These are phyloP conservation scores for Eucalyptus paniculata DNA, from an alignment of 345 rosid species.

Conservation along the genomic window DNA sequence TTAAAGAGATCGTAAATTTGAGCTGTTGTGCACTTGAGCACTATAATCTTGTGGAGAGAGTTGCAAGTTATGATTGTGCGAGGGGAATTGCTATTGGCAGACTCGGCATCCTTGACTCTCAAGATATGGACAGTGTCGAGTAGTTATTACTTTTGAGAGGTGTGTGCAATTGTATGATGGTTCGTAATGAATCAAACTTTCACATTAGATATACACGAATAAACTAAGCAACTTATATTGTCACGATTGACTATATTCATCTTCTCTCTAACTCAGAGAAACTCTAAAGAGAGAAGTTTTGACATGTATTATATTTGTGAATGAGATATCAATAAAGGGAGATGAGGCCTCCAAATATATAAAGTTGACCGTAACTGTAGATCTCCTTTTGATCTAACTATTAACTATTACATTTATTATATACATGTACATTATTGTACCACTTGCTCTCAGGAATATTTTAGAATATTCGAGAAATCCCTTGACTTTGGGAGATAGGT, in stretches of 20 bases:
- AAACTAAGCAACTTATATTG: no score
- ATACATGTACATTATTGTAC: no score
- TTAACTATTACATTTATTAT: no score
- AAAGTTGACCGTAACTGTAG: rapidly evolving
- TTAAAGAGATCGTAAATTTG: background rate
- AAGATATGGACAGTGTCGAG: no score
- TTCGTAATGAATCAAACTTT: background rate
- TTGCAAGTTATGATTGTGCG: background rate
- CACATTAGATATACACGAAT: background rate
- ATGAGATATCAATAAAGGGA: no score
- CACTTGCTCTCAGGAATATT: no score
- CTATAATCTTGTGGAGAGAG: background rate
- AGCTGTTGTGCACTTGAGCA: background rate
- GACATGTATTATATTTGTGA: rapidly evolving
- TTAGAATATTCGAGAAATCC: no score
- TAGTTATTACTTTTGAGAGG: background rate
- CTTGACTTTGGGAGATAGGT: no score
- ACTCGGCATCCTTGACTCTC: background rate
- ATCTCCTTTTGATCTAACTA: no score
- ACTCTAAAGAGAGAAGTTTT: no score
- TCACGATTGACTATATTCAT: no score
- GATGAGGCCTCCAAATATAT: no score
- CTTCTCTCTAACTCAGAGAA: rapidly evolving
- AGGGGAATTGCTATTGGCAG: background rate
- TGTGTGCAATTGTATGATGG: background rate